These are phyloP conservation scores for Podila verticillata DNA, from an alignment of 192 early-diverging fungal genomes.

Conservation along the genomic window DNA sequence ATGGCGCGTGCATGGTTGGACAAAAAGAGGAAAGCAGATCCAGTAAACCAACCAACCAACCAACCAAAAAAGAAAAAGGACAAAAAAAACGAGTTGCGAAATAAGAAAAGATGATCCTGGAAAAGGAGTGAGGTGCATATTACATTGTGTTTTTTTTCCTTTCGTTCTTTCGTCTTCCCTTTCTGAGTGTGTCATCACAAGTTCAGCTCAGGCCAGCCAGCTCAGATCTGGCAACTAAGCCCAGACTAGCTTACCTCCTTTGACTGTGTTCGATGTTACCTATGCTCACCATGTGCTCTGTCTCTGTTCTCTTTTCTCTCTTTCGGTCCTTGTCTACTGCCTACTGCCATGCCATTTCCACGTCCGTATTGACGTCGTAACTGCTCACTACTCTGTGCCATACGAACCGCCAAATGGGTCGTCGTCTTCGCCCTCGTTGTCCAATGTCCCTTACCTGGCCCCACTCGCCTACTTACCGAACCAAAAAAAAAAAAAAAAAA, in stretches of 20 bases:
- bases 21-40: too few relatives aligned
- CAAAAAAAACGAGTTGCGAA: too few relatives aligned
- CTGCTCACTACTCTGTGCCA: not conserved
- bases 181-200: too few relatives aligned
- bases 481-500: not conserved
- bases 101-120: too few relatives aligned
- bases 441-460: not conserved
- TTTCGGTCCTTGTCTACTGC: not conserved
- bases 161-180: too few relatives aligned
- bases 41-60: too few relatives aligned
- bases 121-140: too few relatives aligned
- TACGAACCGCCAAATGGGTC: not conserved
- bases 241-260: not conserved
- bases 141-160: not conserved
- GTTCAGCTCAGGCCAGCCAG: too few relatives aligned
- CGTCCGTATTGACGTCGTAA: not conserved
- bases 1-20: too few relatives aligned
- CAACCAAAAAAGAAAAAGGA: too few relatives aligned
- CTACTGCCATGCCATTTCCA: not conserved
- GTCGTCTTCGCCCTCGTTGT: not conserved
- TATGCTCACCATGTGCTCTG: constrained; percentile 2
- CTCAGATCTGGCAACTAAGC: not conserved
- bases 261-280: not conserved
- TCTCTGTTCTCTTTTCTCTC: not conserved
- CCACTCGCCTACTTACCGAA: not conserved